Evolutionary conservation across 2,329 filamentous ascomycete species (phyloP), one percentile per base, ranked within the genome.

Genomic region (Westerdykella ornata): DNA sequence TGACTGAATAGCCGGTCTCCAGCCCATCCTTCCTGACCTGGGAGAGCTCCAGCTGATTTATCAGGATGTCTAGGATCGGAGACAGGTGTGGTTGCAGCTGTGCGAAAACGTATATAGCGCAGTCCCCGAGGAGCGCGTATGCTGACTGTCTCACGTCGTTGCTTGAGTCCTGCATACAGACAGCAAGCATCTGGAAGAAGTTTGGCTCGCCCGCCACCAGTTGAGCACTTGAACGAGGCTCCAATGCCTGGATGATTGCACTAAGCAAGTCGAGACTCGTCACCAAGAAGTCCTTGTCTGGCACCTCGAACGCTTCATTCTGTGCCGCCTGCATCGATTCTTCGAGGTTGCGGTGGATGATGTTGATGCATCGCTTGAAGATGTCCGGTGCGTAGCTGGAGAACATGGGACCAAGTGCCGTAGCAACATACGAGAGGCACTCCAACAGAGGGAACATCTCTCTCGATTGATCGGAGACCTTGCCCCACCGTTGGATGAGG

Each of bases 371-470:
- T 49, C 92, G 80, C 41, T 76, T 72, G 70, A 97, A 98, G 40
- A 98, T 88, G 5, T 88, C 84, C 43, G 80, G 74, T 1, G 92
- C 87, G 59, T 89, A 98, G 4, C 85, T 86, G 4, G 86, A 77
- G 60, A 98, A 98, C 1, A 78, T 75, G 52, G 83, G 77, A 22
- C 85, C 85, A 32, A 98, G 80, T 2, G 92, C 88, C 56, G 86
- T 84, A 37, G 89, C 85, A 32, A 98, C 85, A 59, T 95, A 98
- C 1, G 92, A 94, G 33, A 98, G 76, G 60, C 92, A 98, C 66
- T 97, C 92, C n/a, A 97, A 75, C 36, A 98, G 72, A 1, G 92
- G 89, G 63, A 98, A 96, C 45, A 98, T 77, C 68, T 98, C 92
- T 51, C 88, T 79, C 3, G 90, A 94, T 61, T 94, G 80, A 61